phyloP scores from a whole-genome alignment of 768 basidiomycete genomes.

The Gymnopilus dilepis region DNA sequence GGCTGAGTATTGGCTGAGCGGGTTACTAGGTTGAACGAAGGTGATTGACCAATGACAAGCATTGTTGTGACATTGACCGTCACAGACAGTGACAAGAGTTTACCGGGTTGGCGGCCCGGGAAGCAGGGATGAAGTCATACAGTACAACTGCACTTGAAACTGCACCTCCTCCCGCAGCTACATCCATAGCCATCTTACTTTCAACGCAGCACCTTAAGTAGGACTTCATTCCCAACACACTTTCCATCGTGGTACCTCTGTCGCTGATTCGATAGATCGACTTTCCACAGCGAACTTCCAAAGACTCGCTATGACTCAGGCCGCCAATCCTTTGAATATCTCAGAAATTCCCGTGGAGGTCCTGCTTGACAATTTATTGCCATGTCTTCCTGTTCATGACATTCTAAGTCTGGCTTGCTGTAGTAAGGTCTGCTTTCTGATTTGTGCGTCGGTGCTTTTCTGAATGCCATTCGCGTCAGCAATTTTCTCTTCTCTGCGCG shows the following conservation, averaged over 20 bases:
- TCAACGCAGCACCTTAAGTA: no score
- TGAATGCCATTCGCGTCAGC: conserved; percentile 32
- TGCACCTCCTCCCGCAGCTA: no score
- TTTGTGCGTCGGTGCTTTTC: neutral
- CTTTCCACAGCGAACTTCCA: neutral
- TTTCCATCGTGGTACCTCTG: no score
- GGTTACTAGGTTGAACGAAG: no score
- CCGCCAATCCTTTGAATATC: conserved; percentile 29
- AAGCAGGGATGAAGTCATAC: neutral
- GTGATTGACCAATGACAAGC: no score
- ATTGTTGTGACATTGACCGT: no score
- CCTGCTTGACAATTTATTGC: conserved; percentile 75
- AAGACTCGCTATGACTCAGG: conserved; percentile 13
- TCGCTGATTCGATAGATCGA: no score
- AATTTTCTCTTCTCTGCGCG: conserved; percentile 61
- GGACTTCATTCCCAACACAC: no score
- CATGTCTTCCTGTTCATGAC: conserved; percentile 56
- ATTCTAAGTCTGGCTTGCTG: conserved; percentile 65
- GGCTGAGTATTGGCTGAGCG: no score
- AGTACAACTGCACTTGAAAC: no score
- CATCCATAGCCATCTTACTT: no score
- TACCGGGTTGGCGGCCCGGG: neutral
- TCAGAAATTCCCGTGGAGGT: conserved; percentile 74
- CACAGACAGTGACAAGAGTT: neutral
- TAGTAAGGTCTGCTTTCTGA: conserved; percentile 48